Percentiles rank a stretch among this genome's conserved stretches.
These are phyloP conservation scores for Primulina huaijiensis DNA, from an alignment of 257 asterid species.

Conservation along the genomic window DNA sequence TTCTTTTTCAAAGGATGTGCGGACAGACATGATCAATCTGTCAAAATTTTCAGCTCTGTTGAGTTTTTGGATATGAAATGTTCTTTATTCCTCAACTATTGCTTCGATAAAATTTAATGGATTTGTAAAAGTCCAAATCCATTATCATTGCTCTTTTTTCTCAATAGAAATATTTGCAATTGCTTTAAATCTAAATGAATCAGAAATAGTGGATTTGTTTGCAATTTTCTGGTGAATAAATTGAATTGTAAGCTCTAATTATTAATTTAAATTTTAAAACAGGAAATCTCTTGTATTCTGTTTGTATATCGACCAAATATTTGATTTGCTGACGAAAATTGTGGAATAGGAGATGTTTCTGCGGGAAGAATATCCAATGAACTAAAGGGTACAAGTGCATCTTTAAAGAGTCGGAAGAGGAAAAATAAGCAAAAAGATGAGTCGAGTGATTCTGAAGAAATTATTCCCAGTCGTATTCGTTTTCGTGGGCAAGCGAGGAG, in stretches of 20 bases:
- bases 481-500: slow-evolving; percentile 43
- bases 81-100: slow-evolving; percentile 6
- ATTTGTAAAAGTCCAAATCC: neutral
- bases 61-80: neutral
- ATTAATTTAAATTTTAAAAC: neutral
- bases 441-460: slow-evolving; percentile 25
- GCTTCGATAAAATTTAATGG: neutral
- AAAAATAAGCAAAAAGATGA: slow-evolving; percentile 21
- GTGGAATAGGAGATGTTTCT: slow-evolving; percentile 12
- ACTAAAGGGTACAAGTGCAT: neutral
- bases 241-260: neutral
- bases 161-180: neutral
- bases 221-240: slow-evolving; percentile 5
- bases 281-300: neutral
- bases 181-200: slow-evolving; percentile 2
- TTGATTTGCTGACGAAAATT: neutral
- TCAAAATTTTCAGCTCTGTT: slow-evolving; percentile 6
- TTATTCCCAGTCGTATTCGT: slow-evolving; percentile 25
- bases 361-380: slow-evolving; percentile 22
- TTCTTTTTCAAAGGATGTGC: slow-evolving; percentile 11
- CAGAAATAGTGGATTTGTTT: neutral
- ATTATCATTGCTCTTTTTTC: neutral
- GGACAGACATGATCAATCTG: neutral
- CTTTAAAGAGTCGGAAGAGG: slow-evolving; percentile 27
- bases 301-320: neutral